phyloP scores from a whole-genome alignment of 2,329 filamentous ascomycete species.

The Sporothrix mexicana region DNA sequence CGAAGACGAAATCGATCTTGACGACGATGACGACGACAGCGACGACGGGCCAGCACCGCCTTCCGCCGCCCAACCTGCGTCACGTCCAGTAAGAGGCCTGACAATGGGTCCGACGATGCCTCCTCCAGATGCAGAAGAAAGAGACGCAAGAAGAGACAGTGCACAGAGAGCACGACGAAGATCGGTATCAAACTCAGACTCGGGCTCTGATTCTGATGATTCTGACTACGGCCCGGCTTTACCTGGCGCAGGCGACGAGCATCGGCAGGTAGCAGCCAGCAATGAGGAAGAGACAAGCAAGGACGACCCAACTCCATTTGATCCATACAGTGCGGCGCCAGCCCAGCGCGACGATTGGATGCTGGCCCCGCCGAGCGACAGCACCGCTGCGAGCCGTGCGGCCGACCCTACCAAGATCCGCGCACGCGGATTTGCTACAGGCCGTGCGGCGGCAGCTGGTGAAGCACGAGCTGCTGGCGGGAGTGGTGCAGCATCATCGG shows the following conservation, averaged over 20 bases:
- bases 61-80: not conserved
- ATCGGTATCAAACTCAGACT: constrained; percentile 44
- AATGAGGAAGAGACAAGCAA: not conserved
- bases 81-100: constrained; percentile 22
- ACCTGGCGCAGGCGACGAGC: constrained; percentile 49
- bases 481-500: constrained; percentile 46
- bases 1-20: constrained; percentile 51
- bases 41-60: constrained; percentile 35
- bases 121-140: constrained; percentile 34
- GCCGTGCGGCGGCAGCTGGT: constrained; percentile 49
- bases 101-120: constrained; percentile 39
- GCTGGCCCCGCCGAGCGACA: constrained; percentile 69
- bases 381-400: constrained; percentile 60
- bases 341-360: constrained; percentile 84
- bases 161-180: constrained; percentile 35
- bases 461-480: constrained; percentile 24
- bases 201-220: constrained; percentile 52
- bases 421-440: constrained; percentile 80
- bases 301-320: constrained; percentile 36
- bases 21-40: constrained; percentile 45
- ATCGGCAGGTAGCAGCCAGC: constrained; percentile 1
- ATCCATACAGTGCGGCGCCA: constrained; percentile 54
- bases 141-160: constrained; percentile 47
- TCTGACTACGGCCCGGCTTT: constrained; percentile 67
- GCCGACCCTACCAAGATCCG: constrained; percentile 84